Conservation (phyloP, 164 flowering plant species). For the Macadamia tetraphylla region DNA sequence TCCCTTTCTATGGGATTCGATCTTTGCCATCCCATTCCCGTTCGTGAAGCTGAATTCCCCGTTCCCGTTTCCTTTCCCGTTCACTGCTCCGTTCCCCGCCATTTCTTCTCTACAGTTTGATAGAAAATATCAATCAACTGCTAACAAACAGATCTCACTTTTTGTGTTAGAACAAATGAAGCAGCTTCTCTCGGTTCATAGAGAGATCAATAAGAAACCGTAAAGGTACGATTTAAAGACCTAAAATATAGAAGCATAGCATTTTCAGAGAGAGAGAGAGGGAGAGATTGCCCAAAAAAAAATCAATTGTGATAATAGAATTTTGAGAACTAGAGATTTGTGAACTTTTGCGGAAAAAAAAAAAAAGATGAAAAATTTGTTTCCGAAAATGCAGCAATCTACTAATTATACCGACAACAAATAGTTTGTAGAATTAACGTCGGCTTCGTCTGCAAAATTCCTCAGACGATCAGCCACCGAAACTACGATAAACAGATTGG, state of each 20-base stretch:
- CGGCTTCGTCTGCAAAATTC: background rate
- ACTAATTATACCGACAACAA: background rate
- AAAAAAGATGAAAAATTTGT: background rate
- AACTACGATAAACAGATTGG: background rate
- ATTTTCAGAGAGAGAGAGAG: background rate
- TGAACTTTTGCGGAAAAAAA: too few relatives aligned
- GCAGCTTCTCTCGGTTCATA: too few relatives aligned
- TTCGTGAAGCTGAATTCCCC: slow-evolving; percentile 28
- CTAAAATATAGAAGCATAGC: slow-evolving; percentile 1
- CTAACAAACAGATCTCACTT: background rate
- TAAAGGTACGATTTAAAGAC: background rate
- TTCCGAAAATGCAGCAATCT: background rate
- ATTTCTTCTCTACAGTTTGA: slow-evolving; percentile 17
- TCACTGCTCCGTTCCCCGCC: slow-evolving; percentile 29
- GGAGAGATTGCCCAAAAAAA: too few relatives aligned
- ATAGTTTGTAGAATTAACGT: background rate
- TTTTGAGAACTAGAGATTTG: too few relatives aligned
- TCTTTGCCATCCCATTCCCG: slow-evolving; percentile 39
- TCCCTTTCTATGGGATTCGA: slow-evolving; percentile 24
- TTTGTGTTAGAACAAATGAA: background rate
- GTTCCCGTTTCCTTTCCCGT: slow-evolving; percentile 21
- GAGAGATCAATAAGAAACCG: too few relatives aligned
- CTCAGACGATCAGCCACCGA: background rate
- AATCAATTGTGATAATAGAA: too few relatives aligned
- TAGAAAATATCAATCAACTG: background rate